These are phyloP conservation scores for Rhodotorula sp. DNA, from an alignment of 1,284 basidiomycete species.

Conservation along the genomic window DNA sequence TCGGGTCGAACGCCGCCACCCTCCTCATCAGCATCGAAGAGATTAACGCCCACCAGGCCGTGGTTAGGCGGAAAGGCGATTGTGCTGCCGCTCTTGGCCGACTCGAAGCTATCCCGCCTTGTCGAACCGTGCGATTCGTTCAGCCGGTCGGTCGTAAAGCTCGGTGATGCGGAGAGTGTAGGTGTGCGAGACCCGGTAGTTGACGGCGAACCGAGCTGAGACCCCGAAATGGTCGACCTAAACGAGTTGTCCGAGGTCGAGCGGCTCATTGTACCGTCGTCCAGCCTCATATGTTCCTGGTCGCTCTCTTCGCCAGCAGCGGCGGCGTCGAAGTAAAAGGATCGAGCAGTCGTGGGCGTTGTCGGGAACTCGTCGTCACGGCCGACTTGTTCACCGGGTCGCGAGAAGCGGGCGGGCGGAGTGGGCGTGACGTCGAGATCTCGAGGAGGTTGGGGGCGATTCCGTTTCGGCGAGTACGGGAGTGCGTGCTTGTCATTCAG, in stretches of 20 bases:
- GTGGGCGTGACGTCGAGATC: neutral
- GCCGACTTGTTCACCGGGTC: too few species aligned
- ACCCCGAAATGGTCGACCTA: neutral
- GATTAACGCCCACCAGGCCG: conserved; percentile 6
- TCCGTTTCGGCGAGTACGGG: too few species aligned
- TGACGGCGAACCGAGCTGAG: neutral
- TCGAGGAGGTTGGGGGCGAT: too few species aligned
- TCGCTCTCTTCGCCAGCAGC: conserved; percentile 4
- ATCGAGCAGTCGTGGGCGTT: conserved; percentile 11
- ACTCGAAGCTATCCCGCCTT: neutral
- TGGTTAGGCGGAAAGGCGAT: conserved; percentile 29
- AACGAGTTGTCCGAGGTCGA: neutral
- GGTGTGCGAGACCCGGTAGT: conserved; percentile 1
- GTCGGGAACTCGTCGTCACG: conserved; percentile 2
- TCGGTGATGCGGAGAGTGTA: conserved; percentile 3
- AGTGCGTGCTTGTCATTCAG: too few species aligned
- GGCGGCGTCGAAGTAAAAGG: conserved; percentile 21
- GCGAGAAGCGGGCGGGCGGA: neutral
- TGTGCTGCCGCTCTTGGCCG: neutral
- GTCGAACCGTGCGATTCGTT: neutral
- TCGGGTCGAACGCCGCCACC: neutral
- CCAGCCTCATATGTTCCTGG: neutral
- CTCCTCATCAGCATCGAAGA: neutral
- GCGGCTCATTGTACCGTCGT: neutral
- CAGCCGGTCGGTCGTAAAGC: neutral